Evolutionary conservation across 2,329 filamentous ascomycete species (phyloP).

Genomic region (Lecanicillium sp.): DNA sequence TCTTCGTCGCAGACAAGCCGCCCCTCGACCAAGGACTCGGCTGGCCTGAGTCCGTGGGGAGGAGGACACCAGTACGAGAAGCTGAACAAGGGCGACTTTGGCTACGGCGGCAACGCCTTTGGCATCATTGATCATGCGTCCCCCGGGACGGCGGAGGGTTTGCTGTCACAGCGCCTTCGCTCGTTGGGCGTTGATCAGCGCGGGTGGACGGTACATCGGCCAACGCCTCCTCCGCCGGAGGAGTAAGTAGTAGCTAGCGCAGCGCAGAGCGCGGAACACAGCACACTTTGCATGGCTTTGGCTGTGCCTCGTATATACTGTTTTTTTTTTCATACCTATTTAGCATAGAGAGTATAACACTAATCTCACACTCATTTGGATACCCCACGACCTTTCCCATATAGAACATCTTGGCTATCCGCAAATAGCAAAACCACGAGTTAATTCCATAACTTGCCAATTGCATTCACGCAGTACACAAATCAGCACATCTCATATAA

Average conservation of each 20-base stretch:
- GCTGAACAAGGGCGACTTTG: conserved; percentile 55
- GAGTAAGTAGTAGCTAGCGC: too few species aligned
- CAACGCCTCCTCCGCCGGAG: background rate
- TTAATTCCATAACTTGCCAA: too few species aligned
- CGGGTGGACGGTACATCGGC: background rate
- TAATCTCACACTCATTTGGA: too few species aligned
- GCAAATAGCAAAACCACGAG: too few species aligned
- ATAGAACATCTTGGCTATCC: too few species aligned
- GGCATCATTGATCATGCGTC: conserved; percentile 25
- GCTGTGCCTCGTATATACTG: background rate
- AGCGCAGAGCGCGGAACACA: too few species aligned
- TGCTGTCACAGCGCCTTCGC: conserved; percentile 62
- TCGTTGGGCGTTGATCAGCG: conserved; percentile 45
- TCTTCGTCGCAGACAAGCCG: conserved; percentile 20
- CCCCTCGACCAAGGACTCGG: conserved; percentile 28
- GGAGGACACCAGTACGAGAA: conserved; percentile 51
- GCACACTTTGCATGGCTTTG: too few species aligned
- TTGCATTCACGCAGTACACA: background rate
- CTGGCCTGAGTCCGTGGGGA: conserved; percentile 16
- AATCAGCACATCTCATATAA: background rate
- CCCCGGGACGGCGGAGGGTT: conserved; percentile 48
- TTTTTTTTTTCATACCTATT: background rate
- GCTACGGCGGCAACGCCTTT: conserved; percentile 53
- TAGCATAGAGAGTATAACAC: too few species aligned
- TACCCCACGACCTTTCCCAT: too few species aligned